Base-by-base conservation (phyloP, 139 green algal genomes). In the Eudorina sp. region DNA sequence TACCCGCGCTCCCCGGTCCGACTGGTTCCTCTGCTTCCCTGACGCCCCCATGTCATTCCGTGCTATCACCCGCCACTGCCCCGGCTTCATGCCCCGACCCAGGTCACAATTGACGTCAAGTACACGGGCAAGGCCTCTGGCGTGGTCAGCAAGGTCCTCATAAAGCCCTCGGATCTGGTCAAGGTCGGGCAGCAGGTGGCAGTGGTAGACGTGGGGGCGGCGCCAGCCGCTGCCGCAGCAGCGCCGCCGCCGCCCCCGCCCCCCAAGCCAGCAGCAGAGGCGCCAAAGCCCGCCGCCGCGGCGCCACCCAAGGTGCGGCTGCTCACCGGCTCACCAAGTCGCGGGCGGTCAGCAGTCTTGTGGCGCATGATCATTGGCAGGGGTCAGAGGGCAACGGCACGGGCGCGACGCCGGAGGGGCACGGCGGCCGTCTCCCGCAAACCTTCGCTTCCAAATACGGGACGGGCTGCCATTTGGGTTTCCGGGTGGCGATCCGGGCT, bases 71-170 rank as follows among this genome's bases (percentile, higher is more conserved):
- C 40, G 9, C 70, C 19, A 43, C 43, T 27, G 0, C 41, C 16
- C 27, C 73, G 9, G 27, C 41, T 23, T 45, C 64, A 43, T 74
- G 29, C 64, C 58, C 18, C n/a, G n/a, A 18, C 36, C 68, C 55
- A 86, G 80, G 96, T 98, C 45, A 97, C 95, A 0, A 97, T 98
- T n/a, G 96, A 98, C 81, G 93, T 98, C 55, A 96, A 96, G 86
- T 98, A 97, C 92, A 94, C 92, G 6, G 82, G 90, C 43, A 93
- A 92, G 70, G 77, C 88, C 14, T 83, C 93, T 2, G 96, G 95
- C 27, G 86, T 88, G 6, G 40, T 98, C 21, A 94, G 83, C 31
- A 51, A 92, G 14, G 79, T 98, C 36, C 84, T 96, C 31, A 92
- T 98, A 0, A 92, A 93, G 23, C 93, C 96, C 74, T 95, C 96